Evolutionary conservation across 495 filamentous ascomycete genomes (phyloP), one percentile per base, ranked within the genome.

Genomic region (Annulohypoxylon maeteangense): DNA sequence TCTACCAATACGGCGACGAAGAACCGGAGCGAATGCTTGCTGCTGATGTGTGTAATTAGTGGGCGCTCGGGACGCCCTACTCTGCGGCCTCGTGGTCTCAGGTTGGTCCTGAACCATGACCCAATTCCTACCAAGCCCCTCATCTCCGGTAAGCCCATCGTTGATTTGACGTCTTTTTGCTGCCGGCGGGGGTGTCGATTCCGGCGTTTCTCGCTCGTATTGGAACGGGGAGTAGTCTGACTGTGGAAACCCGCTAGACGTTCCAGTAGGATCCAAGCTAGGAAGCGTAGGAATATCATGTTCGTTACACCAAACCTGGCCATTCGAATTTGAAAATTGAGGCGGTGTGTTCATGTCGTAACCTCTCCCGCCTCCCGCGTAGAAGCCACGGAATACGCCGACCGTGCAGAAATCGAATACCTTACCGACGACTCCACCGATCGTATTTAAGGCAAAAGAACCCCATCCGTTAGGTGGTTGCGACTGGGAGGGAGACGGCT

Each of bases 321-420:
- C 74, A 7, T 25, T 51, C 72, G 78, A 55, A 14, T 75, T 51
- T 23, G 72, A 65, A 11, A 48, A 57, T 38, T 42, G 62, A 14
- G 25, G 25, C 32, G 77, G 36, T 1, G 74, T 71, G 12, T 68
- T 66, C 8, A 80, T 62, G 7, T 85, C 81, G 72, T 93, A 97
- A 12, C 88, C 91, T 38, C 81, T 83, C 4, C 93, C 94, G 16
- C 91, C 93, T 23, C 93, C 94, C 12, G 93, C 91, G 62, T 94
- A 90, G 79, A 97, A 97, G 0, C 94, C 94, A 51, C 84, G 82
- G 75, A 97, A 94, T 0, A 90, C 87, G 8, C 88, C 87, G 1
- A 84, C 82, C 74, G 84, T 91, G 84, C 93, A 95, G 66, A 96
- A 93, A 74, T 93, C 87, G 83, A 91, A 92, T 7, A 95, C 88